phyloP scores from a whole-genome alignment of 1,284 basidiomycete species.

The Malassezia equina region DNA sequence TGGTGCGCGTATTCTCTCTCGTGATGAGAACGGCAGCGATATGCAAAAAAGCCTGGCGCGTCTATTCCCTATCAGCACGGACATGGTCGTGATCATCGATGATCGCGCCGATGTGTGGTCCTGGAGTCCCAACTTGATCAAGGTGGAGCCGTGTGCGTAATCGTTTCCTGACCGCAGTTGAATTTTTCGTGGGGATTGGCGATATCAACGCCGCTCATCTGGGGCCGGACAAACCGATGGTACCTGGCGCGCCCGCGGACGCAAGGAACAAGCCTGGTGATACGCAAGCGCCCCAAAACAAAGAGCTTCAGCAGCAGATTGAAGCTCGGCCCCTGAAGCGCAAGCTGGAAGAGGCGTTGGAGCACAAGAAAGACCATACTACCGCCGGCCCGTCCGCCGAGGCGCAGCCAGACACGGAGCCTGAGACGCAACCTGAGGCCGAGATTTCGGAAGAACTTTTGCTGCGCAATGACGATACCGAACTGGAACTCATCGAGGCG shows the following conservation, averaged over 20 bases:
- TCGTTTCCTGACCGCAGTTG: conserved; percentile 55
- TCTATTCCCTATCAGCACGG: conserved; percentile 80
- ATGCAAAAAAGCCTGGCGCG: conserved; percentile 82
- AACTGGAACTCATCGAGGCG: conserved; percentile 64
- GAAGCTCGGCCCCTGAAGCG: conserved; percentile 70
- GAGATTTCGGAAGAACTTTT: conserved; percentile 4
- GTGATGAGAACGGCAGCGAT: conserved; percentile 72
- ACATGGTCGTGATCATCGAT: conserved; percentile 98
- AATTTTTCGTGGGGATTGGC: conserved; percentile 97
- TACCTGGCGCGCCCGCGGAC: background rate
- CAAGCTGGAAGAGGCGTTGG: conserved; percentile 52
- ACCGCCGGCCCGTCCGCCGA: background rate
- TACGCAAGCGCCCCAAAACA: conserved; percentile 14
- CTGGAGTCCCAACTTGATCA: conserved; percentile 81
- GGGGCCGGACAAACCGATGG: conserved; percentile 12
- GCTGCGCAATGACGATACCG: conserved; percentile 58
- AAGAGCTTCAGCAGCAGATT: conserved; percentile 63
- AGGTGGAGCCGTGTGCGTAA: conserved; percentile 82
- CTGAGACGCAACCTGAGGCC: conserved; percentile 22
- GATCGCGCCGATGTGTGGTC: conserved; percentile 97
- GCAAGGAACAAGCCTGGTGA: background rate
- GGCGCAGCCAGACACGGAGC: background rate
- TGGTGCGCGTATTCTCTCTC: conserved; percentile 72
- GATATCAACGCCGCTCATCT: conserved; percentile 70
- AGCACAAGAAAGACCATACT: conserved; percentile 49